Conservation (phyloP, 495 filamentous ascomycete genomes). For the Neohortaea acidophila region DNA sequence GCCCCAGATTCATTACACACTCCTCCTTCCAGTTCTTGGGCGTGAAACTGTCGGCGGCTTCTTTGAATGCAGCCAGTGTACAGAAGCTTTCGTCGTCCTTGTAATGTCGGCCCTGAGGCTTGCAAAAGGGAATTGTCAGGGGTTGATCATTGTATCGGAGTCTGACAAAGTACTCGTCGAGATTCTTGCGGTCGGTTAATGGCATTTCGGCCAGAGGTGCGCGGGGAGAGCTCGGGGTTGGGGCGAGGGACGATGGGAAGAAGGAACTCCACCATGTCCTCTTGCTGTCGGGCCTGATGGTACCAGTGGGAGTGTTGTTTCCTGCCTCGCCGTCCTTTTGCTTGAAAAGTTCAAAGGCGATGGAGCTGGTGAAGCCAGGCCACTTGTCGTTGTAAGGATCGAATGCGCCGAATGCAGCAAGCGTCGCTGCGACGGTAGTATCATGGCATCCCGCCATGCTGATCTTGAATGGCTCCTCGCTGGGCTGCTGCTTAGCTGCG, state of each 20-base stretch:
- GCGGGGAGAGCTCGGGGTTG: slow-evolving; percentile 26
- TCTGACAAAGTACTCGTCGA: slow-evolving; percentile 77
- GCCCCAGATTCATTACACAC: slow-evolving; percentile 52
- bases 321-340: slow-evolving; percentile 18
- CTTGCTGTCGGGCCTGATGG: slow-evolving; percentile 3
- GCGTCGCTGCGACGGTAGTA: slow-evolving; percentile 69
- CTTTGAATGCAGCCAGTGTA: slow-evolving; percentile 83
- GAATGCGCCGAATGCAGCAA: slow-evolving; percentile 67
- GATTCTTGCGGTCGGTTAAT: slow-evolving; percentile 34
- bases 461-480: slow-evolving; percentile 44
- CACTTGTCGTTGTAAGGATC: slow-evolving; percentile 36
- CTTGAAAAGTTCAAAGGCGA: slow-evolving; percentile 81
- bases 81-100: slow-evolving; percentile 84
- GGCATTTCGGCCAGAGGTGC: slow-evolving; percentile 35
- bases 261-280: slow-evolving; percentile 33
- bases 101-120: slow-evolving; percentile 60
- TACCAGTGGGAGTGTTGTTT: slow-evolving; percentile 16
- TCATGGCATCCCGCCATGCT: slow-evolving; percentile 84
- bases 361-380: slow-evolving; percentile 83
- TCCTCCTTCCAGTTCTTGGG: slow-evolving; percentile 64
- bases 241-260: slow-evolving; percentile 22
- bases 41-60: slow-evolving; percentile 77
- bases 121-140: slow-evolving; percentile 69
- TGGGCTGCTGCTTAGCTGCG: slow-evolving; percentile 31
- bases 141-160: slow-evolving; percentile 79